A percentile compares a stretch with the other conserved stretches of the same genome.
phyloP scores from a whole-genome alignment of 2,329 filamentous ascomycete genomes.

The Cyphellophora attinorum region DNA sequence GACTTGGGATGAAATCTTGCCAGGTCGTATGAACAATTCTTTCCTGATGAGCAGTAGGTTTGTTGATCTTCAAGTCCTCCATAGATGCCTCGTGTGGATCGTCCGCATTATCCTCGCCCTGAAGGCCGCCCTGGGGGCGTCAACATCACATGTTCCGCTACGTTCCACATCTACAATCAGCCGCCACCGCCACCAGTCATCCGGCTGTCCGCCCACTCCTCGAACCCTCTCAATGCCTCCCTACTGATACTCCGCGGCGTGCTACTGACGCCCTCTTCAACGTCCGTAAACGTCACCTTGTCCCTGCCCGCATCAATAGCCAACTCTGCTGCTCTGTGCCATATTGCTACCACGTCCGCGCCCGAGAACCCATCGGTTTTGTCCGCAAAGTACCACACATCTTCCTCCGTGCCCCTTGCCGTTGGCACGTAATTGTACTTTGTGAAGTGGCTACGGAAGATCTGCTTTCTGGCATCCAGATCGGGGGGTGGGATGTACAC shows the following conservation, averaged over 20 bases:
- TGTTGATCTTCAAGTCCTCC: too few relatives aligned
- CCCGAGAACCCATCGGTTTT: constrained; percentile 71
- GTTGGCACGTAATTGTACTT: constrained; percentile 36
- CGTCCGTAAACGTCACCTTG: constrained; percentile 33
- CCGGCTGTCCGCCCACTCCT: constrained; percentile 12
- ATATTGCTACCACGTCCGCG: constrained; percentile 64
- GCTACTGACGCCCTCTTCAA: constrained; percentile 33
- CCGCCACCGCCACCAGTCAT: too few relatives aligned
- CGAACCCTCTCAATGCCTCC: constrained; percentile 14
- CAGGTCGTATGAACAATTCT: too few relatives aligned
- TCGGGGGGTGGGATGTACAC: constrained; percentile 81
- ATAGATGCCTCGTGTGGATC: too few relatives aligned
- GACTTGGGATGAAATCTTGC: too few relatives aligned
- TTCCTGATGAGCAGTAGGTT: too few relatives aligned
- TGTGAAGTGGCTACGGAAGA: constrained; percentile 59
- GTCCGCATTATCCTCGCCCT: too few relatives aligned
- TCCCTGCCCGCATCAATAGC: constrained; percentile 39
- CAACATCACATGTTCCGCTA: too few relatives aligned
- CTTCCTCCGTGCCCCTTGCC: constrained; percentile 53
- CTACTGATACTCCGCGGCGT: constrained; percentile 16
- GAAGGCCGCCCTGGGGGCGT: too few relatives aligned
- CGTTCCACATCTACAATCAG: too few relatives aligned
- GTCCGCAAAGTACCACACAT: constrained; percentile 44
- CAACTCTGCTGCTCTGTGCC: constrained; percentile 40
- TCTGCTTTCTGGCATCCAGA: constrained; percentile 60